These are phyloP conservation scores for Blastobotrys apis DNA, from an alignment of 1,139 yeast genomes.

Conservation along the genomic window DNA sequence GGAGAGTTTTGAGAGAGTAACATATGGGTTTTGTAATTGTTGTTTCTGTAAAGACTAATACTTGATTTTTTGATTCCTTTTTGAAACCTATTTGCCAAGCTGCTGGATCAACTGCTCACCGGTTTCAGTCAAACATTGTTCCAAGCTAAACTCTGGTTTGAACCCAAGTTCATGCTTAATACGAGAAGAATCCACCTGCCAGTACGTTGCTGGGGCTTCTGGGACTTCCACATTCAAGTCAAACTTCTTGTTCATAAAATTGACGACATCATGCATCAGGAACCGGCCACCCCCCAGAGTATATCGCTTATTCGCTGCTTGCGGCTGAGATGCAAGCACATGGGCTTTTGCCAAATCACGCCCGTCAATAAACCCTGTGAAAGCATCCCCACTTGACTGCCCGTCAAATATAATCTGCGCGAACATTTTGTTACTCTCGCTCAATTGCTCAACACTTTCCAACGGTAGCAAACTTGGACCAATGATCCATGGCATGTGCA, in stretches of 20 bases:
- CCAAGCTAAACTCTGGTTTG: background rate
- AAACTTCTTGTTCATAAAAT: background rate
- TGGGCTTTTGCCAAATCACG: conserved; percentile 5
- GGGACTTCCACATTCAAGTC: background rate
- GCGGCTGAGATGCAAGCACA: background rate
- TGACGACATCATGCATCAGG: background rate
- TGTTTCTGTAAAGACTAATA: no score
- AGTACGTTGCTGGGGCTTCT: background rate
- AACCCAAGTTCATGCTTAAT: background rate
- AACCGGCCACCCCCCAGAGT: background rate
- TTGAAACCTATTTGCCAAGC: no score
- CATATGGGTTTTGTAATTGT: no score
- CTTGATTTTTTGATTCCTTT: no score
- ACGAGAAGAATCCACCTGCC: conserved; percentile 5
- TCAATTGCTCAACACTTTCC: background rate
- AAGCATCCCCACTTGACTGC: no score
- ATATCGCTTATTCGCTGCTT: background rate
- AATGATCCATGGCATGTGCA: conserved; percentile 1
- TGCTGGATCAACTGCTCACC: background rate
- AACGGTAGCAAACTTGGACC: conserved; percentile 1
- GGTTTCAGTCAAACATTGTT: background rate
- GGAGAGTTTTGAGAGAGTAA: no score
- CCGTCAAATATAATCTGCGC: background rate
- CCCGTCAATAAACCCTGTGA: background rate
- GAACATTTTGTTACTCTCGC: background rate